Evolutionary conservation across 177 flowering plant species (phyloP).

Genomic region (Vitis hybrid): DNA sequence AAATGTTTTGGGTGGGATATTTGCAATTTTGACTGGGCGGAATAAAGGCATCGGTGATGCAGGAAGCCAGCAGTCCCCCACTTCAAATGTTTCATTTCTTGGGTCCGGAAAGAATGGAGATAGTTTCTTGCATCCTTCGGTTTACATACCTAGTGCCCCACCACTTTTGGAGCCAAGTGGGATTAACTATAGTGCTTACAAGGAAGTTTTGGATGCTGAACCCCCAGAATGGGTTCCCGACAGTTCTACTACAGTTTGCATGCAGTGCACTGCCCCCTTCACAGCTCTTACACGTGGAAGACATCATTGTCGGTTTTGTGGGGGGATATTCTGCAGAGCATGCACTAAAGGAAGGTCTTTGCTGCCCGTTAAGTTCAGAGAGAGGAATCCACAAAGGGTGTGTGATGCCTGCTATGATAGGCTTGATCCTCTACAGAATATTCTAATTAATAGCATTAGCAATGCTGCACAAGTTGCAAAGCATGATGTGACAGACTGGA

Average conservation of each 20-base stretch:
- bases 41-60: conserved; percentile 33
- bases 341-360: conserved; percentile 90
- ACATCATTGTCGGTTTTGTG: conserved; percentile 97
- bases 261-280: conserved; percentile 82
- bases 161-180: conserved; percentile 71
- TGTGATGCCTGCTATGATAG: conserved; percentile 91
- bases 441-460: conserved; percentile 76
- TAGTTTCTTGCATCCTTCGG: conserved; percentile 66
- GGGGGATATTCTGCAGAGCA: conserved; percentile 78
- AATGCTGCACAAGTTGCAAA: conserved; percentile 84
- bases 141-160: conserved; percentile 93
- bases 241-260: conserved; percentile 65
- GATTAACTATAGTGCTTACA: conserved; percentile 52
- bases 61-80: conserved; percentile 23
- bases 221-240: conserved; percentile 97
- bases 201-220: conserved; percentile 78
- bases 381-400: conserved; percentile 90
- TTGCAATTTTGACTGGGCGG: conserved; percentile 71
- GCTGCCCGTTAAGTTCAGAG: conserved; percentile 85
- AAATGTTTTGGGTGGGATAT: conserved; percentile 75
- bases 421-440: conserved; percentile 86
- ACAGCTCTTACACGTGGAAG: conserved; percentile 86
- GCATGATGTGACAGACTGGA: conserved; percentile 95
- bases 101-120: conserved; percentile 82
- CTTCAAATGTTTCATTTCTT: conserved; percentile 67